Evolutionary conservation across 2,329 filamentous ascomycete species (phyloP).

Genomic region (Nigrospora sphaerica): DNA sequence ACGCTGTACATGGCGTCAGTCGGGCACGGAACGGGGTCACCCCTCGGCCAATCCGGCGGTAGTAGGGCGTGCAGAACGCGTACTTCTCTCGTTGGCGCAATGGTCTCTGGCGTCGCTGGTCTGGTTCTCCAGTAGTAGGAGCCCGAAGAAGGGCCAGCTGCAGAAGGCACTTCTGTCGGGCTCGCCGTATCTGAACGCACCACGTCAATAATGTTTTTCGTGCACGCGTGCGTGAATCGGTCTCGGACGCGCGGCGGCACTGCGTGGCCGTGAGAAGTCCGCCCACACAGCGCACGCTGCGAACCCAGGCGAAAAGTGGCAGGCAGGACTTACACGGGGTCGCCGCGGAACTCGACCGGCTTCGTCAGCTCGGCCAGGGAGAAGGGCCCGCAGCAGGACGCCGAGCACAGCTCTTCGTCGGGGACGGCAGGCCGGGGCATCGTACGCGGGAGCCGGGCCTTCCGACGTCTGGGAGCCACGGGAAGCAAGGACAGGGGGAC

Average conservation of each 20-base stretch:
- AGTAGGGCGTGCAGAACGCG: constrained; percentile 5
- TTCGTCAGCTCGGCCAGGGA: constrained; percentile 22
- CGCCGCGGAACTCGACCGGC: constrained; percentile 37
- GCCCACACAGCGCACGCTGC: too few species aligned
- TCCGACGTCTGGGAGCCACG: too few species aligned
- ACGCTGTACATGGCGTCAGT: constrained; percentile 36
- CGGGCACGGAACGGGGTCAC: background rate
- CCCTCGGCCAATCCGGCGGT: too few species aligned
- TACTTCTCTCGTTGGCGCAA: constrained; percentile 71
- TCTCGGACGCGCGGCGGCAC: too few species aligned
- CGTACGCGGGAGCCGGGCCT: too few species aligned
- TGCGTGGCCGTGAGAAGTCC: too few species aligned
- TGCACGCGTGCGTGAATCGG: too few species aligned
- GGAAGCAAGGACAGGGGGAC: too few species aligned
- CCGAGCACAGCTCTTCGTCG: constrained; percentile 25
- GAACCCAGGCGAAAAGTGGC: too few species aligned
- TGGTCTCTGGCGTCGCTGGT: constrained; percentile 70
- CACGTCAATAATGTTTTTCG: too few species aligned
- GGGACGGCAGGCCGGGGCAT: too few species aligned
- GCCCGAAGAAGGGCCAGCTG: constrained; percentile 56
- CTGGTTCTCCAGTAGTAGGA: constrained; percentile 68
- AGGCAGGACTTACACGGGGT: constrained; percentile 21
- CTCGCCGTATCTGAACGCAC: background rate
- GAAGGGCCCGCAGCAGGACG: constrained; percentile 32
- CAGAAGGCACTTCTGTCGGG: constrained; percentile 26